Percentiles rank a stretch among this genome's conserved stretches.
These are phyloP conservation scores for Micractinium conductrix DNA, from an alignment of 139 green algal species.

Conservation along the genomic window DNA sequence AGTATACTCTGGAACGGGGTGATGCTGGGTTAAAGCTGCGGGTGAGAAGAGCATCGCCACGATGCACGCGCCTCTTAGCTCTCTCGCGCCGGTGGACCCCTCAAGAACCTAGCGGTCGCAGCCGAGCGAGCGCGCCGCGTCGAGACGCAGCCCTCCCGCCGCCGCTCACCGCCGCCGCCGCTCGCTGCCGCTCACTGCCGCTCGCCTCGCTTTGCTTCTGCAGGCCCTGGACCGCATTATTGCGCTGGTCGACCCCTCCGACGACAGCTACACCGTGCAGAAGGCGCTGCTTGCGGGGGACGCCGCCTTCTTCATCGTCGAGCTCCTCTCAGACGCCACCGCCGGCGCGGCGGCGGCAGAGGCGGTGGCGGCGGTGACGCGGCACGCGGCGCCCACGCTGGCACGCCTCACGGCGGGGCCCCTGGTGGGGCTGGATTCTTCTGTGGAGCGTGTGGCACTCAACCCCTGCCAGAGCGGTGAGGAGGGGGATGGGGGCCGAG, in stretches of 20 bases:
- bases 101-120: too few relatives aligned
- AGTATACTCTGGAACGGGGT: slow-evolving; percentile 9
- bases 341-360: slow-evolving; percentile 15
- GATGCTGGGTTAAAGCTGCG: slow-evolving; percentile 35
- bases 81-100: too few relatives aligned
- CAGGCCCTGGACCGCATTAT: slow-evolving; percentile 31
- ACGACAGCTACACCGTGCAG: slow-evolving; percentile 32
- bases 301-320: slow-evolving; percentile 20
- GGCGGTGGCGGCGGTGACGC: slow-evolving; percentile 28
- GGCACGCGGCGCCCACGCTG: slow-evolving; percentile 20
- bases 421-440: slow-evolving; percentile 18
- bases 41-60: too few relatives aligned
- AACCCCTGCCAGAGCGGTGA: slow-evolving; percentile 43
- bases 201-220: too few relatives aligned
- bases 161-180: neutral
- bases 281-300: slow-evolving; percentile 25
- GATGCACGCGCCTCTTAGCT: too few relatives aligned
- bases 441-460: slow-evolving; percentile 11
- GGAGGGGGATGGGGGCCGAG: too few relatives aligned
- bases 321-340: slow-evolving; percentile 34
- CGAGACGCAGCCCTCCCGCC: too few relatives aligned
- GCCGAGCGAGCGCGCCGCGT: too few relatives aligned
- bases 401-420: slow-evolving; percentile 17
- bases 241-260: slow-evolving; percentile 6
- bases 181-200: neutral